phyloP scores from a whole-genome alignment of 108 stramenopile species.

The Nannochloropsis oceanica region DNA sequence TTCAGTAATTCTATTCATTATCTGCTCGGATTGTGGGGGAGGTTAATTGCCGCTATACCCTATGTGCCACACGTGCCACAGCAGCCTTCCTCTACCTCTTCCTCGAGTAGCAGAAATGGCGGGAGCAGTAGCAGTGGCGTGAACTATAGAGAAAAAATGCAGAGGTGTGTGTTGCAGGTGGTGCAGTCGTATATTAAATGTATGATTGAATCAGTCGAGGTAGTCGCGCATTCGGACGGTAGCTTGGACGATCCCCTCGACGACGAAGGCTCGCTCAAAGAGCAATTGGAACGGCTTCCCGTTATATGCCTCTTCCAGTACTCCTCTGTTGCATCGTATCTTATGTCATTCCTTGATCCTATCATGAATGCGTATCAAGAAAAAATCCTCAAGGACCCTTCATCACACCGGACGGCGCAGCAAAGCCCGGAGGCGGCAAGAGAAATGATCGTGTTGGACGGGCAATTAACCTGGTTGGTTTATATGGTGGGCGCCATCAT shows the following conservation, averaged over 20 bases:
- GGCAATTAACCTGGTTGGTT: slow-evolving; percentile 86
- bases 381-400: slow-evolving; percentile 43
- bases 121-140: slow-evolving; percentile 53
- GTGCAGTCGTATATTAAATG: slow-evolving; percentile 76
- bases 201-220: slow-evolving; percentile 82
- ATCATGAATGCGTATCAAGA: slow-evolving; percentile 63
- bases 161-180: slow-evolving; percentile 67
- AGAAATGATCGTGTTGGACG: slow-evolving; percentile 48
- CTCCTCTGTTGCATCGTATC: slow-evolving; percentile 53
- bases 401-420: slow-evolving; percentile 17
- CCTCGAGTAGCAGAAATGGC: slow-evolving; percentile 62
- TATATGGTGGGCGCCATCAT: slow-evolving; percentile 81
- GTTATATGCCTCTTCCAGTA: slow-evolving; percentile 86
- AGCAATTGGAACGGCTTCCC: slow-evolving; percentile 85
- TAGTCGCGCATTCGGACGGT: slow-evolving; percentile 62
- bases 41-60: slow-evolving; percentile 90
- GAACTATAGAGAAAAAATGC: neutral
- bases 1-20: slow-evolving; percentile 89
- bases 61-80: slow-evolving; percentile 87
- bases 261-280: slow-evolving; percentile 80
- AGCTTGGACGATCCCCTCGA: slow-evolving; percentile 79
- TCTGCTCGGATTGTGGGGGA: slow-evolving; percentile 81
- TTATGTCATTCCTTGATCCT: slow-evolving; percentile 73
- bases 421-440: neutral
- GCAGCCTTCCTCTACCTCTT: slow-evolving; percentile 68